A percentile compares a stretch with the other conserved stretches of the same genome.
phyloP scores from a whole-genome alignment of 1,284 basidiomycete genomes.

The Caloboletus inedulis region DNA sequence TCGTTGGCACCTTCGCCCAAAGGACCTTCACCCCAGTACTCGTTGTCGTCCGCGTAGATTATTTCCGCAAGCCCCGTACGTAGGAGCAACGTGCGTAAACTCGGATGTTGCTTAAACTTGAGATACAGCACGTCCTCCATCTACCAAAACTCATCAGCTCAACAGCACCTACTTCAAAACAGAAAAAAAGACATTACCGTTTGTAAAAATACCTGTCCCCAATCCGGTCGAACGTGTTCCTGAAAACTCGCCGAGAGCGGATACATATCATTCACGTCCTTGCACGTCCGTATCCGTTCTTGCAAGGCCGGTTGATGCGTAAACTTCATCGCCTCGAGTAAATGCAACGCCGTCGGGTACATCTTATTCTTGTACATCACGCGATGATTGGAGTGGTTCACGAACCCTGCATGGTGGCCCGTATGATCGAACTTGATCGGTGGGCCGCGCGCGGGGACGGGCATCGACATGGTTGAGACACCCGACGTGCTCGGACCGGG shows the following conservation, averaged over 20 bases:
- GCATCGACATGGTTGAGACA: slow-evolving; percentile 11
- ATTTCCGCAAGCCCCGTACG: slow-evolving; percentile 47
- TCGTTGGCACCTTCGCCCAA: slow-evolving; percentile 51
- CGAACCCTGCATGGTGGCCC: slow-evolving; percentile 41
- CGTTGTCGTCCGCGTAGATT: slow-evolving; percentile 45
- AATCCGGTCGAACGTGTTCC: slow-evolving; percentile 46
- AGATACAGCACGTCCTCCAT: slow-evolving; percentile 57
- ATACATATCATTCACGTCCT: slow-evolving; percentile 48
- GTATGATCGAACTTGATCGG: slow-evolving; percentile 35
- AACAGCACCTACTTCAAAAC: not conserved
- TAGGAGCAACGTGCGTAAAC: slow-evolving; percentile 45
- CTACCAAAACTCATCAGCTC: slow-evolving; percentile 32
- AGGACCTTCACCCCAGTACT: slow-evolving; percentile 57
- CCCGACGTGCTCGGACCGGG: not conserved
- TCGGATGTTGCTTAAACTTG: slow-evolving; percentile 62
- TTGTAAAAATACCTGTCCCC: slow-evolving; percentile 47
- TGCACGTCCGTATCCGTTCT: slow-evolving; percentile 47
- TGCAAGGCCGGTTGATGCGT: slow-evolving; percentile 47
- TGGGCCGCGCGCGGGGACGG: slow-evolving; percentile 20
- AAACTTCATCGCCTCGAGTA: slow-evolving; percentile 68
- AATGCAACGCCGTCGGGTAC: slow-evolving; percentile 63
- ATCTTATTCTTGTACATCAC: slow-evolving; percentile 48
- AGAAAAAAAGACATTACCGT: slow-evolving; percentile 38
- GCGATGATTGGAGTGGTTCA: slow-evolving; percentile 56
- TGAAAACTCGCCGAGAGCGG: slow-evolving; percentile 42